Evolutionary conservation across 192 early-diverging fungal genomes (phyloP), one percentile per base, ranked within the genome.

Genomic region (Rhizoclosmatium globosum): DNA sequence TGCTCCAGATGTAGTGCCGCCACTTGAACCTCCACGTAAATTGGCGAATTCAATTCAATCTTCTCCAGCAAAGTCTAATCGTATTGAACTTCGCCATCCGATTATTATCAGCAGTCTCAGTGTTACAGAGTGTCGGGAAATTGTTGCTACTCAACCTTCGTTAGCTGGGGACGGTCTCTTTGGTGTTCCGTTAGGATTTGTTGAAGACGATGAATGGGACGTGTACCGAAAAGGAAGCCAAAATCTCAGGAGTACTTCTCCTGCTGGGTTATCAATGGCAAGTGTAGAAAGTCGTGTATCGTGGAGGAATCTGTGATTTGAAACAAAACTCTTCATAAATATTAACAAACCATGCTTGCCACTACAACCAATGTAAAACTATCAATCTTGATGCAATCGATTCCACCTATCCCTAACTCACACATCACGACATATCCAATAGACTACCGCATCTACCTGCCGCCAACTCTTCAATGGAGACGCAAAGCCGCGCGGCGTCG

Each of bases 101-200:
- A 47, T 76, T 17, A 76, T 64, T 9, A 45, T 76, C 4, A 66
- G 64, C 48, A 17, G 41, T 21, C 44, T 76, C n/a, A 47, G 64
- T 38, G 45, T 76, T n/a, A 44, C 44, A 2, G 48, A 76, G 48
- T 76, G 74, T 62, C 74, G 74, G 4, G 47, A 19, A 4, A 48
- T 76, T 64, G 74, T 56, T 6, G 13, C 64, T 4, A 64, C 64
- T 3, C 44, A 38, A 11, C 74, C 74, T 15, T 47, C 43, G 3
- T 47, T 67, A n/a, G 47, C 64, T 13, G 64, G 74, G 38, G 74
- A 64, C 2, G 61, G 23, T 4, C 48, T 76, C 9, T 76, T 76
- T 67, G 74, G 74, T 19, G 74, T 76, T 1, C 74, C 74, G 47
- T 47, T 76, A 7, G 74, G 74, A 2, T 48, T 66, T 66, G 46